These are phyloP conservation scores for Musa acuminata DNA, from an alignment of 176 grass and related monocot species.

Conservation along the genomic window DNA sequence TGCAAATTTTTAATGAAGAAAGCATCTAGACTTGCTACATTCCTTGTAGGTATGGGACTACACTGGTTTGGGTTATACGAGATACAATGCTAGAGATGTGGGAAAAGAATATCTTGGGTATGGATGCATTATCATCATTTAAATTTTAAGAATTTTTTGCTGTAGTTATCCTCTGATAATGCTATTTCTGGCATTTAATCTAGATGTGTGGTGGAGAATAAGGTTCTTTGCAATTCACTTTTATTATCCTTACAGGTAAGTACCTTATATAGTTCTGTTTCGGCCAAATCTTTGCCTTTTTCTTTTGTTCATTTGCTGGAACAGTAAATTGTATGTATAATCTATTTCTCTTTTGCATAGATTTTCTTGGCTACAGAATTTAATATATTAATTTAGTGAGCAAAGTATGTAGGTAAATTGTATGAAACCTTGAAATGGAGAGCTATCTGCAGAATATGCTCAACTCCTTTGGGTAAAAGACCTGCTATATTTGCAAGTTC, in stretches of 20 bases:
- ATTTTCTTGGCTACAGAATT: not conserved
- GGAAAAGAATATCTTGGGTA: conserved; percentile 91
- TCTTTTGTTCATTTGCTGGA: not conserved
- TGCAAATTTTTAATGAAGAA: not conserved
- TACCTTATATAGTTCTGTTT: not conserved
- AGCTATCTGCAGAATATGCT: not conserved
- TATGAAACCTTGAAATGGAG: not conserved
- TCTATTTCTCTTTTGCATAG: not conserved
- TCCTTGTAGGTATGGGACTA: conserved; percentile 84
- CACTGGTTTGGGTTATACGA: conserved; percentile 87
- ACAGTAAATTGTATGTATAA: not conserved
- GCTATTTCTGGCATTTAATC: conserved; percentile 3
- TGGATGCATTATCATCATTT: conserved; percentile 3
- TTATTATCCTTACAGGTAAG: conserved; percentile 61
- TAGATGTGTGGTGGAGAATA: conserved; percentile 99
- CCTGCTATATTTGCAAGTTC: not conserved
- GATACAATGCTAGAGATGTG: conserved; percentile 83
- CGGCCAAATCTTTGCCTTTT: not conserved
- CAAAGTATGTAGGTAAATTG: not conserved
- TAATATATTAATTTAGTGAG: not conserved
- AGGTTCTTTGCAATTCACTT: conserved; percentile 91
- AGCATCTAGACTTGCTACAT: not conserved
- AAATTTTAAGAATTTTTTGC: not conserved
- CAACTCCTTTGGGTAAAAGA: not conserved
- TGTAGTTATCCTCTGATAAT: not conserved